These are phyloP conservation scores for Didymella pinodella DNA, from an alignment of 2,329 filamentous ascomycete genomes.

Conservation along the genomic window DNA sequence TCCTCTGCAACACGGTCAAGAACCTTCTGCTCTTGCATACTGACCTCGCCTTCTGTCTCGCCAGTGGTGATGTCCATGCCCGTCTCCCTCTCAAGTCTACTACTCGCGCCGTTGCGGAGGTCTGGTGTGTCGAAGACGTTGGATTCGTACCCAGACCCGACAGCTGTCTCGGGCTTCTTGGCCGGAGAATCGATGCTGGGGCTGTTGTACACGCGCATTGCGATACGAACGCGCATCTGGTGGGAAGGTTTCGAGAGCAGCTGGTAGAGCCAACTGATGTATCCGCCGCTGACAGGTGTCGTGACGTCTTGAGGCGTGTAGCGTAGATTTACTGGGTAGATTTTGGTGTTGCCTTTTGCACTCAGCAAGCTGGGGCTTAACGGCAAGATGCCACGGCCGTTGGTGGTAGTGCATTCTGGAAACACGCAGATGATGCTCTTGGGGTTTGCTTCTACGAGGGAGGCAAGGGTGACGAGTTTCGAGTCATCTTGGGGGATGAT, in stretches of 20 bases:
- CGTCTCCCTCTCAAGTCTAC: conserved; percentile 13
- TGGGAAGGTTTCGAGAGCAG: conserved; percentile 85
- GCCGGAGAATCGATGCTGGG: conserved; percentile 31
- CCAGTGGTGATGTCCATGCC: conserved; percentile 30
- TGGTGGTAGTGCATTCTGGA: conserved; percentile 93
- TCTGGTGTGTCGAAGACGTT: conserved; percentile 46
- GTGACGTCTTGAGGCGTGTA: conserved; percentile 91
- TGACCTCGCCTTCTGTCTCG: conserved; percentile 27
- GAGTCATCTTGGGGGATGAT: conserved; percentile 41
- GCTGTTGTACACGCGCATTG: conserved; percentile 68
- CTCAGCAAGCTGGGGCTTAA: conserved; percentile 79
- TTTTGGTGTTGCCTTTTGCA: conserved; percentile 71
- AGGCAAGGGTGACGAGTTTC: conserved; percentile 48
- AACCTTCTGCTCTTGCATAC: conserved; percentile 67
- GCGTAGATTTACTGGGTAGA: conserved; percentile 89
- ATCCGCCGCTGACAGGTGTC: conserved; percentile 81
- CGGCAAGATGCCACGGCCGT: conserved; percentile 87
- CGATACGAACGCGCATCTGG: conserved; percentile 89
- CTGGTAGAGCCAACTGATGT: conserved; percentile 80
- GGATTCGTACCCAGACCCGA: conserved; percentile 38
- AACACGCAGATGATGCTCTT: conserved; percentile 83
- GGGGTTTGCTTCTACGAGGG: conserved; percentile 72
- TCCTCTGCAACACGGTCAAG: conserved; percentile 84
- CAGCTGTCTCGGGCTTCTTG: conserved; percentile 21
- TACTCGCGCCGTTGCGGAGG: conserved; percentile 31